phyloP scores from a whole-genome alignment of 2,329 filamentous ascomycete genomes.

The Penicillium sp. region DNA sequence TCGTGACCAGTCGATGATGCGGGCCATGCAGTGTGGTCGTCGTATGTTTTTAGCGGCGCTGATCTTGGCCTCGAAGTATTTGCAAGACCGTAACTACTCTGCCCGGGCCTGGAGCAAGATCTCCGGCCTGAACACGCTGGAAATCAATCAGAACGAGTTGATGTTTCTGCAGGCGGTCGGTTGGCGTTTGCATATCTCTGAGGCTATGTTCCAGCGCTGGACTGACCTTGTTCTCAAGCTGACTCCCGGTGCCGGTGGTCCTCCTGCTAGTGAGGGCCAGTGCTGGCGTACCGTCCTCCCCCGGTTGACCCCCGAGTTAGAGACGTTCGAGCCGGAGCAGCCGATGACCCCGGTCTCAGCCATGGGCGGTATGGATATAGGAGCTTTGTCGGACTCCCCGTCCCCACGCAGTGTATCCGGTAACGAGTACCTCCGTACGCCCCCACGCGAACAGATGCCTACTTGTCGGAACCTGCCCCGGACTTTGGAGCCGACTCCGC shows the following conservation, averaged over 20 bases:
- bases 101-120: constrained; percentile 99
- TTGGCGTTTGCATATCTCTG: constrained; percentile 93
- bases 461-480: constrained; percentile 41
- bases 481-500: constrained; percentile 52
- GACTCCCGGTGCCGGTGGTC: constrained; percentile 59
- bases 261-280: constrained; percentile 35
- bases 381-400: constrained; percentile 26
- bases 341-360: constrained; percentile 31
- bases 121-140: constrained; percentile 84
- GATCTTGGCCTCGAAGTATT: constrained; percentile 94
- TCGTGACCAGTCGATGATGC: constrained; percentile 67
- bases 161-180: constrained; percentile 85
- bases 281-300: constrained; percentile 53
- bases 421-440: constrained; percentile 24
- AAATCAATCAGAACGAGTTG: constrained; percentile 97
- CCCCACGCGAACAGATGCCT: constrained; percentile 30
- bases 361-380: constrained; percentile 27
- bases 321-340: constrained; percentile 45
- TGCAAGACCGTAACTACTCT: constrained; percentile 97
- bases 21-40: constrained; percentile 88
- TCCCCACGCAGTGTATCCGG: constrained; percentile 28
- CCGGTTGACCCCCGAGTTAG: constrained; percentile 57
- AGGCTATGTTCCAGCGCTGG: constrained; percentile 87
- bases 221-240: constrained; percentile 87
- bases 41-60: constrained; percentile 96